phyloP scores from a whole-genome alignment of 2,329 filamentous ascomycete species.

The Arthrocladium fulminans region DNA sequence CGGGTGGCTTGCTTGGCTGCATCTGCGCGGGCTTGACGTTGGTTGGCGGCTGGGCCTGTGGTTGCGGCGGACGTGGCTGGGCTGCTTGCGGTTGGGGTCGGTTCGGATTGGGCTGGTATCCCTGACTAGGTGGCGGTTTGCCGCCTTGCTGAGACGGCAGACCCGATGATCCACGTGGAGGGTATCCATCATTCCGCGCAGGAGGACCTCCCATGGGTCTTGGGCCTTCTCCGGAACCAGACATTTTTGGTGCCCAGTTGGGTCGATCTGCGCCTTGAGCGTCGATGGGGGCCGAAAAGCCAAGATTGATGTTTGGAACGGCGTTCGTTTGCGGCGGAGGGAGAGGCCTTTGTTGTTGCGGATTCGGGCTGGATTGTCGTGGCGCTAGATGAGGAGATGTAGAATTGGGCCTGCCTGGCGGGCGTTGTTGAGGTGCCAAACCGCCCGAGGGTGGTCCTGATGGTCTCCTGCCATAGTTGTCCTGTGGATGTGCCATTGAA shows the following conservation, averaged over 20 bases:
- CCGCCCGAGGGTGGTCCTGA: conserved; percentile 27
- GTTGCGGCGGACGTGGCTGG: conserved; percentile 12
- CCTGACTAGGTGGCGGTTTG: conserved; percentile 10
- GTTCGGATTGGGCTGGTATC: conserved; percentile 23
- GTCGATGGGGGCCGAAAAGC: conserved; percentile 40
- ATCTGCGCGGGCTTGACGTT: conserved; percentile 16
- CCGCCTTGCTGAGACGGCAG: conserved; percentile 12
- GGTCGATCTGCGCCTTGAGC: conserved; percentile 30
- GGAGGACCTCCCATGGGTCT: conserved; percentile 2
- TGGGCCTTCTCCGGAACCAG: conserved; percentile 18
- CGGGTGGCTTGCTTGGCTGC: conserved; percentile 15
- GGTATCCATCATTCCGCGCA: not conserved
- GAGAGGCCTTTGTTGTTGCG: conserved; percentile 21
- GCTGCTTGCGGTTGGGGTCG: conserved; percentile 7
- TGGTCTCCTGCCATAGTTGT: conserved; percentile 18
- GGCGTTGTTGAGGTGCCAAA: conserved; percentile 16
- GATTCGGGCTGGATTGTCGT: not conserved
- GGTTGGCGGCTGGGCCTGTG: conserved; percentile 10
- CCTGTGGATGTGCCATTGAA: conserved; percentile 8
- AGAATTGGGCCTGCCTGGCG: conserved; percentile 25
- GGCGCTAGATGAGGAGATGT: conserved; percentile 16
- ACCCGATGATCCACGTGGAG: not conserved
- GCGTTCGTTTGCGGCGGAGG: conserved; percentile 16
- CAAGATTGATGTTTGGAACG: conserved; percentile 35
- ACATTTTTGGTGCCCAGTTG: conserved; percentile 35